Evolutionary conservation across 139 green algal genomes (phyloP).

Genomic region (Closterium sp.): DNA sequence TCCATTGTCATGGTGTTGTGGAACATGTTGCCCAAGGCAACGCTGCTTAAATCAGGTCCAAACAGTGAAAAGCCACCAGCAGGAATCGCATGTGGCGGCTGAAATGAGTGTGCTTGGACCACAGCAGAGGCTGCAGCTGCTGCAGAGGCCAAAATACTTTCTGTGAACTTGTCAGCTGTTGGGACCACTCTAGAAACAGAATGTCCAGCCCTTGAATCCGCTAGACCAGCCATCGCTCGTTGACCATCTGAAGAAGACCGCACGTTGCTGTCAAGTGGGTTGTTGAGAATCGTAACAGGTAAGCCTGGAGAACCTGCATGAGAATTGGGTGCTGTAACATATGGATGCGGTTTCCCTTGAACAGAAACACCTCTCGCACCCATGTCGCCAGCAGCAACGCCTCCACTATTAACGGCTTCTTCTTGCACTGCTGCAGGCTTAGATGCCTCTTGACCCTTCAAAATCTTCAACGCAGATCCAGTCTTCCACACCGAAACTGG

Average conservation of each 20-base stretch:
- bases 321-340: not conserved
- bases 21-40: conserved; percentile 3
- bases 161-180: not conserved
- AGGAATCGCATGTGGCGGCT: not conserved
- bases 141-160: not conserved
- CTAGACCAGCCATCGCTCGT: not conserved
- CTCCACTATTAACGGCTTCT: not conserved
- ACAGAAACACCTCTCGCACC: not conserved
- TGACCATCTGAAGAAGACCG: not conserved
- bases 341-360: not conserved
- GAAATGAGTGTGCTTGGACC: not conserved
- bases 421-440: not conserved
- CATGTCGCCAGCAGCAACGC: not conserved
- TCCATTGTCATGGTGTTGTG: not conserved
- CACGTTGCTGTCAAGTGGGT: not conserved
- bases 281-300: not conserved
- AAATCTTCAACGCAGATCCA: not conserved
- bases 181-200: not conserved
- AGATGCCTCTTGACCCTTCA: not conserved
- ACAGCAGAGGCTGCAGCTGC: not conserved
- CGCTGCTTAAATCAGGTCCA: not conserved
- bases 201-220: not conserved
- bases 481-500: not conserved
- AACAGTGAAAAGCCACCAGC: not conserved
- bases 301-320: not conserved